Conservation (phyloP, 2,329 filamentous ascomycete species). For the Colletotrichum eremochloae region DNA sequence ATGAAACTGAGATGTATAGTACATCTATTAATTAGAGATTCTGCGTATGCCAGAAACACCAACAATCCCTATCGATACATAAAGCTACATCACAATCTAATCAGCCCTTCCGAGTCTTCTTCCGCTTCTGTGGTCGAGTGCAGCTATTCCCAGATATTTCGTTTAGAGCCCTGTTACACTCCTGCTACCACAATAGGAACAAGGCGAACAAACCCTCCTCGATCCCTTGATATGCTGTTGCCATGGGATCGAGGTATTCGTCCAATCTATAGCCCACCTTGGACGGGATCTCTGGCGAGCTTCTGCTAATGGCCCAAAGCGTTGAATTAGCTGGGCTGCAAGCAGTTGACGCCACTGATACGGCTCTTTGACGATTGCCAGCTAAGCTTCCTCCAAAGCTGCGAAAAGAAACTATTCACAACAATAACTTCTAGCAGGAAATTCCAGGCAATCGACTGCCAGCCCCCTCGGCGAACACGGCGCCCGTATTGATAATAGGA, state of each 20-base stretch:
- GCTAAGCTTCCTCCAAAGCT: too few relatives aligned
- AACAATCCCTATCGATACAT: too few relatives aligned
- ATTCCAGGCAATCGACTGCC: neutral
- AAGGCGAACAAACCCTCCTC: neutral
- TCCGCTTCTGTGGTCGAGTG: neutral
- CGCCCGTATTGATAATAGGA: too few relatives aligned
- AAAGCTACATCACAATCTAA: too few relatives aligned
- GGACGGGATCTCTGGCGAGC: too few relatives aligned
- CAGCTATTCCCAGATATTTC: neutral
- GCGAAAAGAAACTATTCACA: constrained; percentile 12
- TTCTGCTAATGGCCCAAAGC: neutral
- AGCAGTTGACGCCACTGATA: neutral
- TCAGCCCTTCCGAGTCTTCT: neutral
- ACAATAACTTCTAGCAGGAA: neutral
- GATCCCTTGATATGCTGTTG: neutral
- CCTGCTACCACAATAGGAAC: neutral
- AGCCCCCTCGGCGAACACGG: neutral
- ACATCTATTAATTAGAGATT: too few relatives aligned
- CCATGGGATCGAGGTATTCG: neutral
- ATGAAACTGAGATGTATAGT: too few relatives aligned
- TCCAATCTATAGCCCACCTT: neutral
- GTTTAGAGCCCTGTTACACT: neutral
- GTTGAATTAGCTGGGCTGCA: constrained; percentile 2
- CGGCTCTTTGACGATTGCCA: too few relatives aligned
- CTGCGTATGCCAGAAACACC: too few relatives aligned